phyloP scores from a whole-genome alignment of 768 basidiomycete species.

The Sporobolomyces pararoseus region DNA sequence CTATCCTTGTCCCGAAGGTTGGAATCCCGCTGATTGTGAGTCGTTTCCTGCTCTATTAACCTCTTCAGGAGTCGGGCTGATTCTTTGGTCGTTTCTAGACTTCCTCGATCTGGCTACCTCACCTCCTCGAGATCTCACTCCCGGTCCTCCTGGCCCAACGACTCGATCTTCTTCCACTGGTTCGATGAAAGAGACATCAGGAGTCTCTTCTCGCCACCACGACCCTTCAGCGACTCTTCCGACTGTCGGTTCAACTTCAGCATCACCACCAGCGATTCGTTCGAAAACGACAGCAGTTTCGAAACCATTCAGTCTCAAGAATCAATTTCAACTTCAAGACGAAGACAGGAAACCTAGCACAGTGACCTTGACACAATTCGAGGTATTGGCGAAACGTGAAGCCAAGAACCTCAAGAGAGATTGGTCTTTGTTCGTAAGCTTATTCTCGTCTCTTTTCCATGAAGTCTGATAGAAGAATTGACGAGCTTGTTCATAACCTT shows the following conservation, averaged over 20 bases:
- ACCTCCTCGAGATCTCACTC: slow-evolving; percentile 50
- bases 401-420: slow-evolving; percentile 72
- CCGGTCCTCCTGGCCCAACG: neutral
- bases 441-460: neutral
- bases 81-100: slow-evolving; percentile 47
- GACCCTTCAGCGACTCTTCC: neutral
- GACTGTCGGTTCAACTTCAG: neutral
- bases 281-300: neutral
- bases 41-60: no score
- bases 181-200: neutral
- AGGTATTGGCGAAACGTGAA: slow-evolving; percentile 76
- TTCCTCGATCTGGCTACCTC: slow-evolving; percentile 80
- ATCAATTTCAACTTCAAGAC: slow-evolving; percentile 3
- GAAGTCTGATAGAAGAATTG: no score
- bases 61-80: neutral
- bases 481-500: no score
- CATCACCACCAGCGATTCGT: neutral
- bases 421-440: slow-evolving; percentile 31
- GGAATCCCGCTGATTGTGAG: slow-evolving; percentile 78
- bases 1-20: slow-evolving; percentile 64
- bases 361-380: slow-evolving; percentile 82
- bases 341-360: slow-evolving; percentile 56
- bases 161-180: neutral
- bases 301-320: slow-evolving; percentile 12
- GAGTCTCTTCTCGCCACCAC: neutral